Conservation (phyloP, 345 rosid genomes). For the Chamaenerion angustifolium region DNA sequence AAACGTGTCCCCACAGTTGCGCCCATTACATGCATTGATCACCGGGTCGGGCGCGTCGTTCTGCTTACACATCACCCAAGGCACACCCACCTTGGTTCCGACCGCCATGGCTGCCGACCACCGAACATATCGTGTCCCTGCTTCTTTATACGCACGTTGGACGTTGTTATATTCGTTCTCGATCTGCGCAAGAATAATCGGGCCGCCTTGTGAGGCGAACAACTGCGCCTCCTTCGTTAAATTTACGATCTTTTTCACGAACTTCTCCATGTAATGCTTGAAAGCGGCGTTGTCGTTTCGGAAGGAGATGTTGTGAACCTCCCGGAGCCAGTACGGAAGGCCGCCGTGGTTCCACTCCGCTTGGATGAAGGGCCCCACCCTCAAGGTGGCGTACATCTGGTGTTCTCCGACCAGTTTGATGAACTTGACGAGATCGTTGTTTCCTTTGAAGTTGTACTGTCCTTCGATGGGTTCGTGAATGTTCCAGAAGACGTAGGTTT, state of each 20-base stretch:
- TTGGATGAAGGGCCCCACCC: constrained; percentile 44
- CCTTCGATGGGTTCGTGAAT: constrained; percentile 33
- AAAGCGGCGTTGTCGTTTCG: constrained; percentile 32
- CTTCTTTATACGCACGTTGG: constrained; percentile 30
- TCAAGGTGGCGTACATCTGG: constrained; percentile 32
- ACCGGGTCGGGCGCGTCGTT: constrained; percentile 73
- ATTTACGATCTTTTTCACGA: constrained; percentile 15
- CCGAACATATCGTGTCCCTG: constrained; percentile 44
- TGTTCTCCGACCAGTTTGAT: constrained; percentile 22
- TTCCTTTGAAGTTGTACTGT: constrained; percentile 31
- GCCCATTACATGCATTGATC: constrained; percentile 71
- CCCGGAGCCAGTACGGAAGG: constrained; percentile 42
- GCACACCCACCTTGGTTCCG: constrained; percentile 60
- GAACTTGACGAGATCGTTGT: constrained; percentile 29
- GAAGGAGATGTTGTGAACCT: constrained; percentile 26
- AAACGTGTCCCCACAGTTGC: constrained; percentile 70
- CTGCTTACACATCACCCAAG: constrained; percentile 94
- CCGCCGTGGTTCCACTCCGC: constrained; percentile 54
- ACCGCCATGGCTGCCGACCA: constrained; percentile 77
- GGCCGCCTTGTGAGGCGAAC: constrained; percentile 42
- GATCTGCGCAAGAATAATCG: constrained; percentile 37
- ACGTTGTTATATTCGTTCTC: constrained; percentile 54
- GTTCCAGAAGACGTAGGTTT: constrained; percentile 47
- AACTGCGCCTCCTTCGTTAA: constrained; percentile 25
- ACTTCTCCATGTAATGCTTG: constrained; percentile 32